Conservation (phyloP, 371 early-diverging fungal genomes). For the Rhizopus sp. region DNA sequence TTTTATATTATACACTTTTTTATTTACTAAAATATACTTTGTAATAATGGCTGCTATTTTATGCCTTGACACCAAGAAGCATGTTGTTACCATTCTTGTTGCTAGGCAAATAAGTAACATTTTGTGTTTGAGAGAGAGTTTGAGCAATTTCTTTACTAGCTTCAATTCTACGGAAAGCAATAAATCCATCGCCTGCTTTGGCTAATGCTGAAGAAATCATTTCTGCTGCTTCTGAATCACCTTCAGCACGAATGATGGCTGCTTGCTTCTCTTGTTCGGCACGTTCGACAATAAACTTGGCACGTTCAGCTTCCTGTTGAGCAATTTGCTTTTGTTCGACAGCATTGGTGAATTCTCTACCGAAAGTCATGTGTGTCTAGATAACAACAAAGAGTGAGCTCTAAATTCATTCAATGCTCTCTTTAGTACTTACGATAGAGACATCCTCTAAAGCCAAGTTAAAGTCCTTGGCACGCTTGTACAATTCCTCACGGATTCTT, state of each 20-base stretch:
- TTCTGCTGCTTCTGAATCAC: conserved; percentile 93
- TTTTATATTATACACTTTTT: not conserved
- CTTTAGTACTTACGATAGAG: conserved; percentile 76
- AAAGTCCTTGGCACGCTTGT: conserved; percentile 93
- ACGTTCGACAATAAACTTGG: conserved; percentile 89
- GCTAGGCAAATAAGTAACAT: conserved; percentile 93
- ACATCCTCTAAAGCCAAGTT: conserved; percentile 97
- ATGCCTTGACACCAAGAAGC: conserved; percentile 46
- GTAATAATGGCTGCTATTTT: too few species aligned
- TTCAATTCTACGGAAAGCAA: conserved; percentile 97
- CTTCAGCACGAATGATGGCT: conserved; percentile 97
- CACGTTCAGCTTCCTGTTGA: conserved; percentile 97
- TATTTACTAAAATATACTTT: too few species aligned
- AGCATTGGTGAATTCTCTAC: conserved; percentile 94
- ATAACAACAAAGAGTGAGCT: too few species aligned
- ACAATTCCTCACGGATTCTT: conserved; percentile 92
- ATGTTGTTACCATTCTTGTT: conserved; percentile 51
- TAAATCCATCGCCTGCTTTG: conserved; percentile 85
- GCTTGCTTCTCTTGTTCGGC: conserved; percentile 98
- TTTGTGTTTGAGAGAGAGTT: conserved; percentile 80
- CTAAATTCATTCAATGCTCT: conserved; percentile 1
- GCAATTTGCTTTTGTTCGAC: conserved; percentile 94
- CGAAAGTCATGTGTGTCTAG: conserved; percentile 95
- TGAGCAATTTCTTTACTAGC: conserved; percentile 96
- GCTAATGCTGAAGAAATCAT: conserved; percentile 84